Conservation (phyloP, 305 asterid species). For the Fraxinus latifolia region DNA sequence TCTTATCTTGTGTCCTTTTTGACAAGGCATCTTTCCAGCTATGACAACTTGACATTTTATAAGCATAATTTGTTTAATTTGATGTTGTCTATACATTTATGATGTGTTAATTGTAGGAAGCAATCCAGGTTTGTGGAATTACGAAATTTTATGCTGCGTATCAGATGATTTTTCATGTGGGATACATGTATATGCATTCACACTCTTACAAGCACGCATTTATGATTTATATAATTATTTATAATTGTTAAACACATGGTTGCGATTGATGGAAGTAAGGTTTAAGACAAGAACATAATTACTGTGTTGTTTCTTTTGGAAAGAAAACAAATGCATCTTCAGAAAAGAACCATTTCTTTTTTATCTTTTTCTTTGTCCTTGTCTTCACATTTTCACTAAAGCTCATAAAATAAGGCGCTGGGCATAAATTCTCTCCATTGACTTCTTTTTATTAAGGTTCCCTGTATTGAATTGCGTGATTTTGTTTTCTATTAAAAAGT, state of each 20-base stretch:
- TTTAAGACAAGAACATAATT: not conserved
- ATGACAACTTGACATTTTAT: not conserved
- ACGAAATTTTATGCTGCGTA: not conserved
- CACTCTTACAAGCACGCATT: not conserved
- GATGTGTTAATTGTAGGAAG: not conserved
- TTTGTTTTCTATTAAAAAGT: not conserved
- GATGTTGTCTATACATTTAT: not conserved
- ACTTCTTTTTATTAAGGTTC: not conserved
- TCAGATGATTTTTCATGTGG: not conserved
- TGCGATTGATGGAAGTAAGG: constrained; percentile 6
- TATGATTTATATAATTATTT: not conserved
- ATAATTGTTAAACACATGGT: not conserved
- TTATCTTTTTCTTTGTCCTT: not conserved
- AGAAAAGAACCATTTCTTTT: not conserved
- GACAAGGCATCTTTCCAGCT: not conserved
- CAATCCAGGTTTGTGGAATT: not conserved
- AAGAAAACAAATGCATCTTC: not conserved
- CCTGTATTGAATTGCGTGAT: not conserved
- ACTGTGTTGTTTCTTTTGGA: not conserved
- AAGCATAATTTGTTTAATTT: not conserved
- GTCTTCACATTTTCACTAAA: not conserved
- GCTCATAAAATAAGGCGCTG: not conserved
- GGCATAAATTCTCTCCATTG: not conserved
- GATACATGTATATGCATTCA: not conserved
- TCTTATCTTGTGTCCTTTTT: not conserved